phyloP scores from a whole-genome alignment of 2,329 filamentous ascomycete species.

The Trichophyton mentagrophytes region DNA sequence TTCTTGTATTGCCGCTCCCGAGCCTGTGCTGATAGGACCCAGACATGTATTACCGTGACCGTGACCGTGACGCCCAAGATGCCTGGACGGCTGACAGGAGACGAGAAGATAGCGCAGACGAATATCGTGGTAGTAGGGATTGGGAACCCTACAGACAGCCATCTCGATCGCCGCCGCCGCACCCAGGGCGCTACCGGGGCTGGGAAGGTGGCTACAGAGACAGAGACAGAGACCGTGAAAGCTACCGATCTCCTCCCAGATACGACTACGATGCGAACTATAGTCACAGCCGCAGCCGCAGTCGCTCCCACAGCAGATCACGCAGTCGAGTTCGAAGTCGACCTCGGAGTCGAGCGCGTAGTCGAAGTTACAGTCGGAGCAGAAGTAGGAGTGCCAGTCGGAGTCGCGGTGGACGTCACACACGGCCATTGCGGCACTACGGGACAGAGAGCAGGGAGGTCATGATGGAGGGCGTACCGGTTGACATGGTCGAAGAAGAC shows the following conservation, averaged over 20 bases:
- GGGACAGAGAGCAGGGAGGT: conserved; percentile 37
- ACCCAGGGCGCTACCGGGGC: conserved; percentile 23
- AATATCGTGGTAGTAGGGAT: conserved; percentile 23
- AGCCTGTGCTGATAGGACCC: not conserved
- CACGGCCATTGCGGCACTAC: conserved; percentile 24
- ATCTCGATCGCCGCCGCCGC: conserved; percentile 26
- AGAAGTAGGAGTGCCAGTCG: conserved; percentile 21
- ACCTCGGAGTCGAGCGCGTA: conserved; percentile 25
- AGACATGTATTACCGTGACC: not conserved
- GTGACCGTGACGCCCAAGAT: conserved; percentile 13
- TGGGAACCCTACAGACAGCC: conserved; percentile 24
- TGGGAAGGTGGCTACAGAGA: conserved; percentile 26
- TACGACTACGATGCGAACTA: conserved; percentile 19
- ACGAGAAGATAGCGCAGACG: conserved; percentile 11
- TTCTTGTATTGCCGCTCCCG: not conserved
- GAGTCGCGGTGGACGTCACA: conserved; percentile 23
- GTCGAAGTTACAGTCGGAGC: conserved; percentile 25
- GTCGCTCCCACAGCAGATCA: conserved; percentile 18
- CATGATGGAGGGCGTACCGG: conserved; percentile 39
- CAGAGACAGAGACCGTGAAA: conserved; percentile 37
- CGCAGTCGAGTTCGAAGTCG: conserved; percentile 19
- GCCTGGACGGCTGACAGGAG: conserved; percentile 21
- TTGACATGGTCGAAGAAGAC: conserved; percentile 40
- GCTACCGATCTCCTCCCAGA: conserved; percentile 29
- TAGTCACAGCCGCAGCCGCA: conserved; percentile 25